A percentile compares a stretch with the other conserved stretches of the same genome.
Conservation (phyloP, 805 yeast genomes). For the Barnettozyma populi region DNA sequence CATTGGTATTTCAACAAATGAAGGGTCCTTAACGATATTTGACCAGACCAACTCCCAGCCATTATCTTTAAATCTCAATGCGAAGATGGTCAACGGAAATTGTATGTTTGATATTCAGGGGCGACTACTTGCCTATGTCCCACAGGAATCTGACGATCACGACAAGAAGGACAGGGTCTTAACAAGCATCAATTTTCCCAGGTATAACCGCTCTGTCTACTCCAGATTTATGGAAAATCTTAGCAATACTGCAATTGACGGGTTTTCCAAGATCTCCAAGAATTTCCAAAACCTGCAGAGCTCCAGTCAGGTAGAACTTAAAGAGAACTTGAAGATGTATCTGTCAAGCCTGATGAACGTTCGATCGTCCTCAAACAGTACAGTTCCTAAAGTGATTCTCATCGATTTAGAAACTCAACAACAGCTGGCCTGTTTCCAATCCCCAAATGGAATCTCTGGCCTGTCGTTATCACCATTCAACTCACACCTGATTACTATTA, state of each 20-base stretch:
- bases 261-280: slow-evolving; percentile 42
- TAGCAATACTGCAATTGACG: slow-evolving; percentile 50
- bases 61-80: slow-evolving; percentile 15
- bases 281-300: slow-evolving; percentile 12
- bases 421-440: slow-evolving; percentile 40
- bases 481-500: slow-evolving; percentile 46
- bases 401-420: slow-evolving; percentile 41
- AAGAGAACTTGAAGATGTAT: slow-evolving; percentile 4
- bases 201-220: slow-evolving; percentile 19
- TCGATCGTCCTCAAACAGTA: slow-evolving; percentile 15
- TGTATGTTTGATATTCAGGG: slow-evolving; percentile 37
- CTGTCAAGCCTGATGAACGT: slow-evolving; percentile 17
- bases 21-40: slow-evolving; percentile 26
- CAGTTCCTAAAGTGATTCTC: slow-evolving; percentile 31
- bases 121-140: slow-evolving; percentile 36
- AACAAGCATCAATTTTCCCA: slow-evolving; percentile 18
- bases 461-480: slow-evolving; percentile 61
- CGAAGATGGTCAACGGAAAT: slow-evolving; percentile 29
- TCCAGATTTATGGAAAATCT: slow-evolving; percentile 37
- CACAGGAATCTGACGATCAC: slow-evolving; percentile 9
- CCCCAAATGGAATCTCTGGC: slow-evolving; percentile 58
- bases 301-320: slow-evolving; percentile 10
- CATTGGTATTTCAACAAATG: slow-evolving; percentile 25
- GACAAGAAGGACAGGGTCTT: neutral
- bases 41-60: slow-evolving; percentile 16